Conservation (phyloP, 2,329 filamentous ascomycete species). For the Epichloe uncinata region DNA sequence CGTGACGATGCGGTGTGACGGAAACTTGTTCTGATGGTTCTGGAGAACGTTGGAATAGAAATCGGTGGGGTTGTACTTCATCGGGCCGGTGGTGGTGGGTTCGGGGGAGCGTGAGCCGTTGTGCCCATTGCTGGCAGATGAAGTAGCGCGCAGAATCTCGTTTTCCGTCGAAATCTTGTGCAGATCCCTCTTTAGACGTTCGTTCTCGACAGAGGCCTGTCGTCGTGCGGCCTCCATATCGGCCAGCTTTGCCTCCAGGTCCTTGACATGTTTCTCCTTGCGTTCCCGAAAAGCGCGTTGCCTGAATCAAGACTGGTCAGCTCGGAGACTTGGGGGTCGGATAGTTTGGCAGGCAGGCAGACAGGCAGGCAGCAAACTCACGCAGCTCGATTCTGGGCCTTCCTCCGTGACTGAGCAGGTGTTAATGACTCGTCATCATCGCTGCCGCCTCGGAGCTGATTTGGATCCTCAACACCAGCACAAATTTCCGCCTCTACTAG, state of each 20-base stretch:
- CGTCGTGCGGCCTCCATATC: conserved; percentile 62
- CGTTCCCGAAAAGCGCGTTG: conserved; percentile 93
- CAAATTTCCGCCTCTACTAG: conserved; percentile 24
- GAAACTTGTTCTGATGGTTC: conserved; percentile 47
- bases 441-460: conserved; percentile 26
- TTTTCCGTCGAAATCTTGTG: conserved; percentile 82
- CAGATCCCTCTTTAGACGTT: conserved; percentile 70
- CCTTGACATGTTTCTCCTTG: conserved; percentile 88
- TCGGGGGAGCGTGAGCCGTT: conserved; percentile 29
- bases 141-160: conserved; percentile 77
- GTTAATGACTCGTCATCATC: conserved; percentile 44
- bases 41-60: conserved; percentile 53
- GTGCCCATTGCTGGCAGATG: conserved; percentile 24
- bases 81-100: conserved; percentile 48
- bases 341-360: background rate
- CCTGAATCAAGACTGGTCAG: conserved; percentile 30
- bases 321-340: background rate
- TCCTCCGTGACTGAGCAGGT: conserved; percentile 44
- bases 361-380: conserved; percentile 23
- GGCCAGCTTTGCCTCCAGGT: conserved; percentile 76
- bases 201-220: conserved; percentile 67
- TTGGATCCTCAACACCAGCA: conserved; percentile 20
- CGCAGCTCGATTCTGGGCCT: conserved; percentile 50
- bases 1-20: conserved; percentile 55
- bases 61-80: conserved; percentile 59